These are phyloP conservation scores for Syzygium jambos DNA, from an alignment of 345 rosid species.

Conservation along the genomic window DNA sequence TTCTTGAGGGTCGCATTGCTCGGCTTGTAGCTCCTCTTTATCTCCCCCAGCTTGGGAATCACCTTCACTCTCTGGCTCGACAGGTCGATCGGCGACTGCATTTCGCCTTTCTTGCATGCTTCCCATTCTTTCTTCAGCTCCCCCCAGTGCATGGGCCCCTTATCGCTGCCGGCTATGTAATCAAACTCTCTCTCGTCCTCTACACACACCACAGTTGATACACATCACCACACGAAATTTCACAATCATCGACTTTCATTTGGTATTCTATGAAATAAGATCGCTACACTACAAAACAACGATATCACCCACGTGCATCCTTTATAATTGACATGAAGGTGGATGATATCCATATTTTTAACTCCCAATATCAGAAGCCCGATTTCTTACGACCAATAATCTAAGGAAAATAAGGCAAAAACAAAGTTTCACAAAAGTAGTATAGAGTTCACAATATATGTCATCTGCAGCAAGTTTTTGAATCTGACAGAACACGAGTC, in stretches of 20 bases:
- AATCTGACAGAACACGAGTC: no score
- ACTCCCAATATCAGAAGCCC: not conserved
- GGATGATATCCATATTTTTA: not conserved
- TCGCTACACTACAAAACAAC: no score
- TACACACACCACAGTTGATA: slow-evolving; percentile 6
- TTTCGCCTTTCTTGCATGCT: slow-evolving; percentile 18
- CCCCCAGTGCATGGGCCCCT: slow-evolving; percentile 50
- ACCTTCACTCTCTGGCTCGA: slow-evolving; percentile 10
- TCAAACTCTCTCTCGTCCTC: slow-evolving; percentile 56
- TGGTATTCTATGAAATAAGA: not conserved
- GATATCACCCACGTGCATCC: not conserved
- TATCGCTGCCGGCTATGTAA: slow-evolving; percentile 26
- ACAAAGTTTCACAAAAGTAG: not conserved
- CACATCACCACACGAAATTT: not conserved
- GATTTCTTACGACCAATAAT: not conserved
- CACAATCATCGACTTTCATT: not conserved
- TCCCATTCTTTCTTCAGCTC: slow-evolving; percentile 28
- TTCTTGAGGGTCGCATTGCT: slow-evolving; percentile 30
- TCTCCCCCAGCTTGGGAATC: slow-evolving; percentile 1
- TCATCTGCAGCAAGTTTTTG: not conserved
- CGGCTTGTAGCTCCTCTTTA: slow-evolving; percentile 19
- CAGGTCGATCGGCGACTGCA: slow-evolving; percentile 36
- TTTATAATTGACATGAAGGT: not conserved
- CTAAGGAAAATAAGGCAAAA: not conserved
- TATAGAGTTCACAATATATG: not conserved